Base-by-base conservation (phyloP, 2,329 filamentous ascomycete genomes). In the Phyllosticta citriasiana region DNA sequence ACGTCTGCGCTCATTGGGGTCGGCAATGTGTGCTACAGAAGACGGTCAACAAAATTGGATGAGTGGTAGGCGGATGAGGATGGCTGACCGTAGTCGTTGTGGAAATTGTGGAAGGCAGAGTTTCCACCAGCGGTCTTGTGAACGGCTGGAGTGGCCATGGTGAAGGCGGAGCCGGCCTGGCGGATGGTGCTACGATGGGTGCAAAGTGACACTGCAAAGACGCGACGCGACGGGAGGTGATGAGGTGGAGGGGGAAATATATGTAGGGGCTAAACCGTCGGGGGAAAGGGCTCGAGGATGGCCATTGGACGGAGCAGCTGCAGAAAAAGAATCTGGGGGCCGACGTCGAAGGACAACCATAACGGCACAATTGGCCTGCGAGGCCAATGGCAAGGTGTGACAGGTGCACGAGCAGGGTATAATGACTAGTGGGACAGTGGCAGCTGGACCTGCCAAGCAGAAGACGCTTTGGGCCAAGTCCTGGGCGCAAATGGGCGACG, bases 1-100 rank as follows among this genome's bases (percentile, higher is more conserved):
- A 65, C 89, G 84, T 66, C 89, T 82, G 61, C 89, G 86, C 79
- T 93, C 88, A 66, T 91, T 90, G 63, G 88, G 84, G 71, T 93
- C 88, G 63, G 82, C 78, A 66, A 78, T 78, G 66, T 79, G 82
- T 35, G 60, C 56, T 62, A 26, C 19, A 27, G 5, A n/a, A 3
- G 12, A 55, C n/a, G 52, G 58, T 40, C 10, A 12, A 10, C 19
- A 14, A 25, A 5, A 5, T 10, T 14, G 16, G 8, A 19, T 9
- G 24, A 3, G 2, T 16, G 35, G 10, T 16, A n/a, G 3, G 16
- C n/a, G 14, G 1, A 50, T 1, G 10, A 1, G 19, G 14, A 2
- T 22, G 7, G 30, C 51, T 33, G n/a, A 62, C 60, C 80, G 65
- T 87, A 89, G 73, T 89, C 85, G 70, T 89, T 89, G 77, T 91